These are phyloP conservation scores for Zizania latifolia DNA, from an alignment of 176 grass and related monocot species.

Conservation along the genomic window DNA sequence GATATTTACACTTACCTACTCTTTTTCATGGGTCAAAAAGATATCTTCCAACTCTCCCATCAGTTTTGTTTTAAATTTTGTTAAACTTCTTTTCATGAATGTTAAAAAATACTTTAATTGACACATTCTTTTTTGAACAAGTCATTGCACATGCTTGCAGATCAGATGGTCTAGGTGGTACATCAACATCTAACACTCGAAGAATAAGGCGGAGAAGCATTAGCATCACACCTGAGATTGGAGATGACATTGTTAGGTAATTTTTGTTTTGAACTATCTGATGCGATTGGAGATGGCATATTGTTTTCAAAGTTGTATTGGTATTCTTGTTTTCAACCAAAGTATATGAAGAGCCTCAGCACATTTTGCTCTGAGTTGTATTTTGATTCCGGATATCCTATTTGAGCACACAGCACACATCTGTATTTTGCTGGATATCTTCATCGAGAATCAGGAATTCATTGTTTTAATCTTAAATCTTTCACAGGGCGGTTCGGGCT, in stretches of 20 bases:
- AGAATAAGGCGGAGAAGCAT: constrained; percentile 93
- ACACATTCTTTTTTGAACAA: constrained; percentile 11
- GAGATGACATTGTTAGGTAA: constrained; percentile 98
- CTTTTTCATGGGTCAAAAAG: background rate
- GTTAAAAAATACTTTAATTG: constrained; percentile 6
- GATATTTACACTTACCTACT: background rate
- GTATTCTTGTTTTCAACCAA: constrained; percentile 21
- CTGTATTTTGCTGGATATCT: constrained; percentile 15
- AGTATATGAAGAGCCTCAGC: background rate
- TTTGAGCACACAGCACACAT: background rate
- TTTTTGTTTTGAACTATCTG: constrained; percentile 25
- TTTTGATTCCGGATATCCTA: constrained; percentile 24
- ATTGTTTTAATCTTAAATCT: constrained; percentile 34
- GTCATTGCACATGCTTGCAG: constrained; percentile 44
- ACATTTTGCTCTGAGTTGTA: constrained; percentile 1
- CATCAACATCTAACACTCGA: constrained; percentile 56
- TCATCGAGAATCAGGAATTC: constrained; percentile 9
- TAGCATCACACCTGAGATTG: constrained; percentile 98
- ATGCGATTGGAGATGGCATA: background rate
- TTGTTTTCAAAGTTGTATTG: background rate
- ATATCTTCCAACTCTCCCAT: background rate
- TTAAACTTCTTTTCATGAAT: constrained; percentile 14
- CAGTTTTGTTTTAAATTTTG: background rate
- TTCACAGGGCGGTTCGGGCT: constrained; percentile 86
- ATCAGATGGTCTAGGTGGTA: constrained; percentile 68